Percentiles rank a stretch among this genome's conserved stretches.
phyloP scores from a whole-genome alignment of 495 filamentous ascomycete genomes.

The Hypoxylon rickii region DNA sequence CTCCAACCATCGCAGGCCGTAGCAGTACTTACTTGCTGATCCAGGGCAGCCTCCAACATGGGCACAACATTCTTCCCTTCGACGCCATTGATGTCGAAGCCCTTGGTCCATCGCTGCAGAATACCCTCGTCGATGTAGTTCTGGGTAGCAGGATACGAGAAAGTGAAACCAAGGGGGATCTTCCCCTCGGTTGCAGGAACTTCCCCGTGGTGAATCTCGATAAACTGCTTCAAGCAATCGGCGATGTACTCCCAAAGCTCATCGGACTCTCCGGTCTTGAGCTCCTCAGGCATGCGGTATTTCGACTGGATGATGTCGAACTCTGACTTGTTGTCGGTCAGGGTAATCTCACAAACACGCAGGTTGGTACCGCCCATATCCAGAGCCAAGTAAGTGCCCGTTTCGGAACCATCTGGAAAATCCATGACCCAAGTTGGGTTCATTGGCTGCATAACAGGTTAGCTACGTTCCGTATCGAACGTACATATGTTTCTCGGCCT shows the following conservation, averaged over 20 bases:
- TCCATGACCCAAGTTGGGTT: constrained; percentile 98
- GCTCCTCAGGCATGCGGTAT: constrained; percentile 94
- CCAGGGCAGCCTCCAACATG: constrained; percentile 82
- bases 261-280: constrained; percentile 86
- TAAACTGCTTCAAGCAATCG: constrained; percentile 94
- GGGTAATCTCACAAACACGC: constrained; percentile 92
- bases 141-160: constrained; percentile 96
- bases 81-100: constrained; percentile 95
- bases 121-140: constrained; percentile 96
- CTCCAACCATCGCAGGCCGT: constrained; percentile 9
- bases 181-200: constrained; percentile 59
- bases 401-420: constrained; percentile 87
- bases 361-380: constrained; percentile 99
- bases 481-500: neutral
- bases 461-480: constrained; percentile 21
- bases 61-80: constrained; percentile 95
- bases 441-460: constrained; percentile 73
- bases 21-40: constrained; percentile 66
- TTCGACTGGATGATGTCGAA: constrained; percentile 99
- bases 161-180: constrained; percentile 93
- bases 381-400: constrained; percentile 87
- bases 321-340: constrained; percentile 88
- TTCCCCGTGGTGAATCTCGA: constrained; percentile 84
- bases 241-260: constrained; percentile 98
- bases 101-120: constrained; percentile 98